Base-by-base conservation (phyloP, 2,329 filamentous ascomycete genomes). In the Ceratocystis papillata region DNA sequence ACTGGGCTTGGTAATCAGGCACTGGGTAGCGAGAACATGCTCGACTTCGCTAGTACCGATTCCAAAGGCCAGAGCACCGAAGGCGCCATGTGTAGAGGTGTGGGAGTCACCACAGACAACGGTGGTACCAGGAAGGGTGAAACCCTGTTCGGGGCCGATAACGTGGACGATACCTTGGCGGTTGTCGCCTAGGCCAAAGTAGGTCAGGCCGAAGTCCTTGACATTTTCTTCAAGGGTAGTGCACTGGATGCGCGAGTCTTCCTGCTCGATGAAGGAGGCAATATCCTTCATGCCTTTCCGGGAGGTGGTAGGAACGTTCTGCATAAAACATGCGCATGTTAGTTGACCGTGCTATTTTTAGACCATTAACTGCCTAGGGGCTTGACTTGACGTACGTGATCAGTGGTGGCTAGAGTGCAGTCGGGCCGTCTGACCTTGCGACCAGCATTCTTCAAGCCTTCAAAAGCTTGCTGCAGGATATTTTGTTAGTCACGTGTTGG, bases 11-110 rank as follows among this genome's bases (percentile, higher is more conserved):
- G 92, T 96, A 75, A 96, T 91, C 70, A 99, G 80, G 68, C 91
- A 96, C 77, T 97, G 94, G 15, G 94, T 97, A 64, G 94, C 94
- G 67, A 99, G 83, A 69, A 99, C 94, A 77, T 99, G 93, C 82
- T 99, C 94, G 71, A 97, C 94, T 79, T 99, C 94, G 75, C 90
- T 96, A 69, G 94, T 99, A 72, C 94, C 94, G 73, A 99, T 99
- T 76, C 94, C 94, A 74, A 96, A 96, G 50, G 94, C 94, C 69
- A 97, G 84, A 71, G 92, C 84, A 71, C 94, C 94, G 72, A 97
- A 99, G 64, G 94, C 94, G 72, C 94, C 94, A 78, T 99, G 94
- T 69, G 94, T 99, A 30, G 93, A 96, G 60, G 94, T 99, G 76
- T 99, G 94, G 73, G 89, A 96, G 82, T 99, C 94, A 76, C 94